Conservation (phyloP, 2,329 filamentous ascomycete genomes). For the Elsinoe perseae region DNA sequence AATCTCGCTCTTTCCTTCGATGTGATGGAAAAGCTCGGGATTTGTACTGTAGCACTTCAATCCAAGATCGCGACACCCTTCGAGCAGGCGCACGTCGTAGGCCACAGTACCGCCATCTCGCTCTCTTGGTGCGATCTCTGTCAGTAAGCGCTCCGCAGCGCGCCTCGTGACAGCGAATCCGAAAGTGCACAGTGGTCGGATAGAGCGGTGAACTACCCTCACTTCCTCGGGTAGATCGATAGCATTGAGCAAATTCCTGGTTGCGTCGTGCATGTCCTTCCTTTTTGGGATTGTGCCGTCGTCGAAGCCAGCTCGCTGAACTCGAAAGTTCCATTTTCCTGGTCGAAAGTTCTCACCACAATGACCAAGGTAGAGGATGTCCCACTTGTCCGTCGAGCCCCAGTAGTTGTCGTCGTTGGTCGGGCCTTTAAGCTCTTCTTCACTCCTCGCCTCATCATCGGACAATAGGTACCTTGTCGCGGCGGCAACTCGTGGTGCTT, state of each 20-base stretch:
- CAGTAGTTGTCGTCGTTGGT: slow-evolving; percentile 27
- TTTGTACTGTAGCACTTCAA: slow-evolving; percentile 32
- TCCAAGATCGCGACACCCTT: slow-evolving; percentile 32
- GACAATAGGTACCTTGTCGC: slow-evolving; percentile 31
- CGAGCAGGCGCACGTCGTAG: slow-evolving; percentile 36
- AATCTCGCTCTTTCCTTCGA: slow-evolving; percentile 31
- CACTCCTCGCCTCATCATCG: neutral
- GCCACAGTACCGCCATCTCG: slow-evolving; percentile 27
- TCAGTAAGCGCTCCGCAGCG: slow-evolving; percentile 28
- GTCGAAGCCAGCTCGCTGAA: slow-evolving; percentile 27
- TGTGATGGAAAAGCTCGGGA: slow-evolving; percentile 37
- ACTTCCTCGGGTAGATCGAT: slow-evolving; percentile 32
- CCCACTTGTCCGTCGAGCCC: slow-evolving; percentile 33
- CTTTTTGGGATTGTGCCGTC: slow-evolving; percentile 33
- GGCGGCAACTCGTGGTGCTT: slow-evolving; percentile 35
- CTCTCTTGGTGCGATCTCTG: slow-evolving; percentile 31
- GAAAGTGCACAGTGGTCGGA: slow-evolving; percentile 40
- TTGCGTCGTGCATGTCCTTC: slow-evolving; percentile 33
- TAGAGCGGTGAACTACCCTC: slow-evolving; percentile 35
- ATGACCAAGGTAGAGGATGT: slow-evolving; percentile 36
- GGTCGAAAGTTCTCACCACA: slow-evolving; percentile 35
- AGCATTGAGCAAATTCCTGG: slow-evolving; percentile 30
- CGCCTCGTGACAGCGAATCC: slow-evolving; percentile 37
- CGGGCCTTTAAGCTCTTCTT: slow-evolving; percentile 10
- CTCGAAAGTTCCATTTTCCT: slow-evolving; percentile 22